A percentile compares a stretch with the other conserved stretches of the same genome.
phyloP scores from a whole-genome alignment of 495 filamentous ascomycete genomes.

The Hypomontagnella submonticulosa region DNA sequence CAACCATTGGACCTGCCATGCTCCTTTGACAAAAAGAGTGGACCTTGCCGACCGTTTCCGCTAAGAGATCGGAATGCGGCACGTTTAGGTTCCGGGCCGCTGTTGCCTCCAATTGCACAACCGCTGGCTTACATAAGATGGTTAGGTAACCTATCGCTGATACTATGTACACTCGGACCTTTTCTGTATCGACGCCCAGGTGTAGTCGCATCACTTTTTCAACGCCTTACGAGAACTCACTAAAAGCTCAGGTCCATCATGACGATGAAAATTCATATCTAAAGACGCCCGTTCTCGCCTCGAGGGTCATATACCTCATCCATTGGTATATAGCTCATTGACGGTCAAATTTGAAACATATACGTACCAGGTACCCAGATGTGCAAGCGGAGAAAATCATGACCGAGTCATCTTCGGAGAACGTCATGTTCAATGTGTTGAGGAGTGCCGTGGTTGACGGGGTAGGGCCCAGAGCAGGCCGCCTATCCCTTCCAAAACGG shows the following conservation, averaged over 20 bases:
- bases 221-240: slow-evolving; percentile 17
- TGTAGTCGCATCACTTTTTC: background rate
- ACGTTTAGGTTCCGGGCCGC: slow-evolving; percentile 22
- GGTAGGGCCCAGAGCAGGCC: slow-evolving; percentile 66
- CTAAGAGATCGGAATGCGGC: slow-evolving; percentile 24
- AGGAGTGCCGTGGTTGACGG: slow-evolving; percentile 49
- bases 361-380: background rate
- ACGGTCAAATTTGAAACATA: background rate
- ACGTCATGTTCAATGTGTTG: slow-evolving; percentile 55
- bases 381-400: background rate
- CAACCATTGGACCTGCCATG: slow-evolving; percentile 31
- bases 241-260: slow-evolving; percentile 1
- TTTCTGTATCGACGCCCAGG: background rate
- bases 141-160: too few species aligned
- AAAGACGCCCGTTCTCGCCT: background rate
- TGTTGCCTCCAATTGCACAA: slow-evolving; percentile 7
- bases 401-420: slow-evolving; percentile 24
- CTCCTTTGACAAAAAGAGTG: slow-evolving; percentile 20
- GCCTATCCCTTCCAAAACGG: slow-evolving; percentile 68
- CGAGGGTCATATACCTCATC: background rate
- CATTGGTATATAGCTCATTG: background rate
- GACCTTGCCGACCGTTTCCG: slow-evolving; percentile 16
- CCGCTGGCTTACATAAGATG: background rate
- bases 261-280: too few species aligned
- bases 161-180: background rate